phyloP scores from a whole-genome alignment of 805 yeast genomes.

The Komagataella populi region DNA sequence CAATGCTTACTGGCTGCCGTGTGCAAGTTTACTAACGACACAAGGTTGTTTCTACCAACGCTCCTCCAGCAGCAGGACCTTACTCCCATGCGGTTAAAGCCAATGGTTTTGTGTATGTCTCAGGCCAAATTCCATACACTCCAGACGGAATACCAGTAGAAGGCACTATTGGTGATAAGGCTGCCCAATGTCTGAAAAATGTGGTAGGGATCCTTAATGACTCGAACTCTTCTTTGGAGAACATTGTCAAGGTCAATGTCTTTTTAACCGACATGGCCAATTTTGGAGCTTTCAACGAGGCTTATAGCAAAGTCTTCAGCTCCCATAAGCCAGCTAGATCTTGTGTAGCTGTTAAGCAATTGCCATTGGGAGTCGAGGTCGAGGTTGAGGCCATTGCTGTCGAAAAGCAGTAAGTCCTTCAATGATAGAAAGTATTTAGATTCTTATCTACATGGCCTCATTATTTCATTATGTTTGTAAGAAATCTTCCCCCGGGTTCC shows the following conservation, averaged over 20 bases:
- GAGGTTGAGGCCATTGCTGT: constrained; percentile 92
- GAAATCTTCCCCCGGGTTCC: not conserved
- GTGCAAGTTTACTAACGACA: not conserved
- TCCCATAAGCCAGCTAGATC: constrained; percentile 92
- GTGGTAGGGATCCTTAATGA: constrained; percentile 65
- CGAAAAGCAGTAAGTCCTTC: constrained; percentile 25
- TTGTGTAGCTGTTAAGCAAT: constrained; percentile 86
- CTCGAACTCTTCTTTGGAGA: constrained; percentile 71
- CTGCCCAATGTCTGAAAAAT: constrained; percentile 63
- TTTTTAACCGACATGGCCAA: constrained; percentile 85
- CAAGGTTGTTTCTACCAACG: constrained; percentile 51
- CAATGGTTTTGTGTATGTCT: constrained; percentile 78
- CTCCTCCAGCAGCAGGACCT: constrained; percentile 96
- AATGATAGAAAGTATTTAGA: not conserved
- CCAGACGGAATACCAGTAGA: constrained; percentile 68
- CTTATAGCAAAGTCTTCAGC: constrained; percentile 66
- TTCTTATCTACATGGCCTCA: not conserved
- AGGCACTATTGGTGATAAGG: constrained; percentile 64
- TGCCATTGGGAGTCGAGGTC: constrained; percentile 78
- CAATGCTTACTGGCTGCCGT: not conserved
- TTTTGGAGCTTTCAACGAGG: constrained; percentile 76
- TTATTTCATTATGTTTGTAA: not conserved
- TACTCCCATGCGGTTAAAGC: constrained; percentile 94
- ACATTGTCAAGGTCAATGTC: constrained; percentile 77
- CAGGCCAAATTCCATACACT: constrained; percentile 92